A percentile compares a stretch with the other conserved stretches of the same genome.
Evolutionary conservation across 257 asterid species (phyloP).

Genomic region (Penstemon eatonii): DNA sequence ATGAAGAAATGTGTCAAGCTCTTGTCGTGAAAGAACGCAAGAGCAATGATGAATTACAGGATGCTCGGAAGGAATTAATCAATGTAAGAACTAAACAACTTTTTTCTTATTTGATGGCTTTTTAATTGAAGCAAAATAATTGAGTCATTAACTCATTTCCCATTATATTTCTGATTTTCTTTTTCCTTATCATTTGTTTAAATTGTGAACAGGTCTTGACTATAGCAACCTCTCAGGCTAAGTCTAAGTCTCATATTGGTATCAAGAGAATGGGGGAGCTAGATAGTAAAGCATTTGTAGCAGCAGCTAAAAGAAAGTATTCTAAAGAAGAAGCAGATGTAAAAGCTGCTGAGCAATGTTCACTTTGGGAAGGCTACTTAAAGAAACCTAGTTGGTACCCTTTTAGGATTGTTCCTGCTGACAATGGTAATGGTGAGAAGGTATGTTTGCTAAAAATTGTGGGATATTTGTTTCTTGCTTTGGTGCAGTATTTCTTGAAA

Average conservation of each 20-base stretch:
- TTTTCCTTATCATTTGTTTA: background rate
- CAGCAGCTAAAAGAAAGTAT: slow-evolving; percentile 59
- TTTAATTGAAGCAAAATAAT: slow-evolving; percentile 7
- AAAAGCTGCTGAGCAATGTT: slow-evolving; percentile 47
- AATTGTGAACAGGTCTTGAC: slow-evolving; percentile 40
- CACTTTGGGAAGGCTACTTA: slow-evolving; percentile 65
- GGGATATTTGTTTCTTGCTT: background rate
- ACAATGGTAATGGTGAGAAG: slow-evolving; percentile 27
- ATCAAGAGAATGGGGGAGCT: slow-evolving; percentile 78
- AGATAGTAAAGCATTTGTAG: slow-evolving; percentile 47
- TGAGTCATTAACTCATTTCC: background rate
- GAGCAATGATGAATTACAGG: slow-evolving; percentile 73
- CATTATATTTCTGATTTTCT: background rate
- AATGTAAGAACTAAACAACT: slow-evolving; percentile 46
- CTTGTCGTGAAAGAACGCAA: slow-evolving; percentile 64
- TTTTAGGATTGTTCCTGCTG: slow-evolving; percentile 29
- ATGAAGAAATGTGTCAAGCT: slow-evolving; percentile 53
- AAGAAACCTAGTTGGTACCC: slow-evolving; percentile 82
- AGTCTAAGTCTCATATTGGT: slow-evolving; percentile 37
- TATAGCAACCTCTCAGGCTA: slow-evolving; percentile 22
- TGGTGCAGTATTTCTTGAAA: background rate
- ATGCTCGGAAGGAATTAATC: slow-evolving; percentile 72
- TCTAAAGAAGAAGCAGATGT: slow-evolving; percentile 41
- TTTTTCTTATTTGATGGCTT: slow-evolving; percentile 1
- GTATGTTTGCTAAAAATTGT: slow-evolving; percentile 4